Conservation (phyloP, 805 yeast species). For the Wickerhamomyces subpelliculosus region DNA sequence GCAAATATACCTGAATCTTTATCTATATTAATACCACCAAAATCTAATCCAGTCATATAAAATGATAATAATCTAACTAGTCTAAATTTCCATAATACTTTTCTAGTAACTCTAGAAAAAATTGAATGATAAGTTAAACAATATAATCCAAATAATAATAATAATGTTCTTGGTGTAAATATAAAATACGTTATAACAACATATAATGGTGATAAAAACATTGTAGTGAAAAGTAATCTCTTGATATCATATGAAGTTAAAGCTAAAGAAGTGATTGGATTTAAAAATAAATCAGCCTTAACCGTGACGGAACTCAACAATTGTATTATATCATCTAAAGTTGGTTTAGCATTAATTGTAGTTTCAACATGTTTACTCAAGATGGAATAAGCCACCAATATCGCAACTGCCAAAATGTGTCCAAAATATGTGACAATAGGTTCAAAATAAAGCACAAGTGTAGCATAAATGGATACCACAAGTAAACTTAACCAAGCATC, state of each 20-base stretch:
- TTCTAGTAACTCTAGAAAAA: slow-evolving; percentile 77
- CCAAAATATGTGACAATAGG: slow-evolving; percentile 74
- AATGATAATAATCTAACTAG: slow-evolving; percentile 64
- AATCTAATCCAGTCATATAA: slow-evolving; percentile 83
- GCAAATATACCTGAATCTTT: slow-evolving; percentile 35
- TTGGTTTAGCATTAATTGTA: slow-evolving; percentile 61
- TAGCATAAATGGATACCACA: slow-evolving; percentile 44
- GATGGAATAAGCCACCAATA: slow-evolving; percentile 53
- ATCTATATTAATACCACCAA: slow-evolving; percentile 40
- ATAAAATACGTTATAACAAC: slow-evolving; percentile 60
- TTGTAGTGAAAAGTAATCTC: slow-evolving; percentile 74
- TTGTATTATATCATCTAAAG: slow-evolving; percentile 80
- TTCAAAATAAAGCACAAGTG: slow-evolving; percentile 72
- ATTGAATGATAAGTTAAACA: slow-evolving; percentile 80
- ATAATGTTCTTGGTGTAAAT: slow-evolving; percentile 61
- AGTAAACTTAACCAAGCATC: slow-evolving; percentile 72
- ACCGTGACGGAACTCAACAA: slow-evolving; percentile 67
- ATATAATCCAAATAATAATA: slow-evolving; percentile 51
- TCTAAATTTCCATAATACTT: slow-evolving; percentile 78
- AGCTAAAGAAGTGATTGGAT: slow-evolving; percentile 73
- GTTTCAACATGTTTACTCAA: slow-evolving; percentile 49
- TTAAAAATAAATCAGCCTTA: slow-evolving; percentile 67
- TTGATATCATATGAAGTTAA: slow-evolving; percentile 73
- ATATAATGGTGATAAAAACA: slow-evolving; percentile 81
- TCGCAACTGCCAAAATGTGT: slow-evolving; percentile 61